These are phyloP conservation scores for Candida pseudocylindracea DNA, from an alignment of 1,139 yeast species.

Conservation along the genomic window DNA sequence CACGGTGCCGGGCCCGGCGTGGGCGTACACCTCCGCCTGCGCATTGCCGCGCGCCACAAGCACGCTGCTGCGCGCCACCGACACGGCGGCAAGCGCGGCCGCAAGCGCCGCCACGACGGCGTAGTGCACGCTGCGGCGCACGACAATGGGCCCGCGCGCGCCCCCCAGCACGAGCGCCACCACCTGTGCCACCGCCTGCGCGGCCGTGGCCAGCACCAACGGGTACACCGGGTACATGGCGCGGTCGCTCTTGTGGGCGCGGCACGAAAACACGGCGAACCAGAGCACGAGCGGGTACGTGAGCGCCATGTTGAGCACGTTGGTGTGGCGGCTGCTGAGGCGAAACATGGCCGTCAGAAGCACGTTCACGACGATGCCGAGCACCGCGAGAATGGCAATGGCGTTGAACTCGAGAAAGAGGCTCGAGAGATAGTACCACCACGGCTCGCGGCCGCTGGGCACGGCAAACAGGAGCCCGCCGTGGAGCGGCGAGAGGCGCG, in stretches of 20 bases:
- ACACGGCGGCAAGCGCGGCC: conserved; percentile 5
- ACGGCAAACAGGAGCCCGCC: conserved; percentile 33
- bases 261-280: conserved; percentile 41
- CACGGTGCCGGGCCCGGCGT: conserved; percentile 18
- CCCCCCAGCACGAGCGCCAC: neutral
- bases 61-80: conserved; percentile 15
- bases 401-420: conserved; percentile 53
- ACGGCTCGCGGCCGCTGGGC: conserved; percentile 75
- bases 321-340: neutral
- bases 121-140: neutral
- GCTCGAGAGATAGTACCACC: conserved; percentile 48
- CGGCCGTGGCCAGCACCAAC: conserved; percentile 38
- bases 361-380: conserved; percentile 12
- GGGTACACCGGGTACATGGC: conserved; percentile 76
- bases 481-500: conserved; percentile 45
- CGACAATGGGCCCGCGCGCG: neutral
- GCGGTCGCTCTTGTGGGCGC: conserved; percentile 89
- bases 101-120: neutral
- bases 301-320: neutral
- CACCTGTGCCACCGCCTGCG: conserved; percentile 6
- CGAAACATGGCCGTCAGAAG: conserved; percentile 3
- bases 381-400: conserved; percentile 20
- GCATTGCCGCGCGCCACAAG: conserved; percentile 36
- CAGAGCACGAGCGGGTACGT: conserved; percentile 28
- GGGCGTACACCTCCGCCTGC: conserved; percentile 23